These are phyloP conservation scores for Trichaptum fuscoviolaceum DNA, from an alignment of 768 basidiomycete species.

Conservation along the genomic window DNA sequence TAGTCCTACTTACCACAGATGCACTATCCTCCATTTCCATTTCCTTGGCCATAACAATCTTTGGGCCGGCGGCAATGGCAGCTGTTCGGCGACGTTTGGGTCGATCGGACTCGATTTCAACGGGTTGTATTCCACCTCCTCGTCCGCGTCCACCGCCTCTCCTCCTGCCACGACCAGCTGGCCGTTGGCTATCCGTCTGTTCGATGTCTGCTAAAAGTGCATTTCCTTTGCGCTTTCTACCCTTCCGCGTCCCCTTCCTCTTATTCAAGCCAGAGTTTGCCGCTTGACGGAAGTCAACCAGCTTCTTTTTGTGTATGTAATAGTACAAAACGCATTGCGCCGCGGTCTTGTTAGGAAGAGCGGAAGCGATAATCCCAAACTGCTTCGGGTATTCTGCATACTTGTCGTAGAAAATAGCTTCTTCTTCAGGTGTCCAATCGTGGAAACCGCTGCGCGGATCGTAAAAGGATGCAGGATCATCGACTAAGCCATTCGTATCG, in stretches of 20 bases:
- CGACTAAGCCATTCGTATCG: conserved; percentile 79
- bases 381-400: conserved; percentile 89
- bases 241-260: conserved; percentile 45
- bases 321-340: conserved; percentile 91
- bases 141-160: neutral
- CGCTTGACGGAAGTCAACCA: conserved; percentile 77
- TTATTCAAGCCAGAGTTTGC: conserved; percentile 58
- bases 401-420: conserved; percentile 68
- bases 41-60: neutral
- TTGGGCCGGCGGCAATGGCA: neutral
- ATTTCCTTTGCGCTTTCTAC: conserved; percentile 77
- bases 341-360: conserved; percentile 77
- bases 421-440: conserved; percentile 87
- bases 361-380: conserved; percentile 86
- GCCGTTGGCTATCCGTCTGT: conserved; percentile 55
- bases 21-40: conserved; percentile 29
- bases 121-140: conserved; percentile 7
- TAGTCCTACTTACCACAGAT: conserved; percentile 19
- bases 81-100: conserved; percentile 3
- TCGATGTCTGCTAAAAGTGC: conserved; percentile 78
- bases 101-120: conserved; percentile 11
- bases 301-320: conserved; percentile 88
- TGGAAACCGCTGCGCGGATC: conserved; percentile 65
- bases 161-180: conserved; percentile 6
- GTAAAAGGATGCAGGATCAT: conserved; percentile 75